Evolutionary conservation across 805 yeast genomes (phyloP), one percentile per base, ranked within the genome.

Genomic region (Myxozyma monticola): DNA sequence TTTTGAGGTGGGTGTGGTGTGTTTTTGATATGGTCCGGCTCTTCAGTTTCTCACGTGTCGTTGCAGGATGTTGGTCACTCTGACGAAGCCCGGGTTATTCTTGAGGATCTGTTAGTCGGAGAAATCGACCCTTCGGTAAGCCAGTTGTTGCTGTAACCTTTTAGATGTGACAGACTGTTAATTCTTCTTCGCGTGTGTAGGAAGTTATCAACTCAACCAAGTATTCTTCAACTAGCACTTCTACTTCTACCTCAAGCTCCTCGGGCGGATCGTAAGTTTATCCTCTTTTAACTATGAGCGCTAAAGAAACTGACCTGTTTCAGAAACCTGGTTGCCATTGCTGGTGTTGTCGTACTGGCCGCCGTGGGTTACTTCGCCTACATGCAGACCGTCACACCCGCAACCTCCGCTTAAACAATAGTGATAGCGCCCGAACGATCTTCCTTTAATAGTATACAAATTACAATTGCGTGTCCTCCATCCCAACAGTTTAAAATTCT

Each of bases 1-100:
- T 21, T 82, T 81, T 59, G 82, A 79, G 82, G 81, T 73, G 20
- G 6, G 40, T 39, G 77, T 12, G 20, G 14, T 12, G 14, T 10
- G 17, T 9, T 10, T 12, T 6, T 21, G n/a, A 14, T n/a, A 21
- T 4, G 24, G 17, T 21, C 7, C 29, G 10, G 7, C 12, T 8
- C n/a, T 9, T 10, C 28, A 28, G 28, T 10, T n/a, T 20, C 42
- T 20, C 17, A 6, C 21, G 15, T n/a, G 6, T 22, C 10, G 6
- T 26, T 78, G 51, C 80, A 79, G 60, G 96, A 88, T 65, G 90
- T 93, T 66, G 99, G 99, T 30, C 99, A 93, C 72, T 88, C 98
- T 30, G 97, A 90, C 57, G 96, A 90, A 60, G 98, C 99, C 35
- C 81, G 83, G 61, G 93, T 84, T 62, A 75, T 84, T 60, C 74